These are phyloP conservation scores for Paraurostyla sp. DNA, from an alignment of 73 alveolate species.

Conservation along the genomic window DNA sequence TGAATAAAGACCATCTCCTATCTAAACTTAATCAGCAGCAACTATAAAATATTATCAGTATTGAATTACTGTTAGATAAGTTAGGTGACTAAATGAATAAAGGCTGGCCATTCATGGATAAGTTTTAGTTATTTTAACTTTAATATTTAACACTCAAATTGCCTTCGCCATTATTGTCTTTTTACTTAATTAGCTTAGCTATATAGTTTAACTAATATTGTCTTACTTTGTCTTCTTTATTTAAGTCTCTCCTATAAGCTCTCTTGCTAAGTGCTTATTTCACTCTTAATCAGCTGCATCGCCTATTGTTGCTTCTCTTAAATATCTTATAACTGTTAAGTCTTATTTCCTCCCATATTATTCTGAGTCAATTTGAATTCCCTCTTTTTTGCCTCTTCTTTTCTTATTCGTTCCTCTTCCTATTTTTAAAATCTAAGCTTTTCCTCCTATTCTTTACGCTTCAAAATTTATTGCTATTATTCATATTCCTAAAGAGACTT, in stretches of 20 bases:
- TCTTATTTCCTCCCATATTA: conserved; percentile 5
- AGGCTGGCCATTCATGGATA: not conserved
- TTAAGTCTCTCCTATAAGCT: conserved; percentile 21
- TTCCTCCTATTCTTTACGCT: not conserved
- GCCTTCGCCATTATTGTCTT: not conserved
- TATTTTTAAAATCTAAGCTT: not conserved
- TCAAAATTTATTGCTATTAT: not conserved
- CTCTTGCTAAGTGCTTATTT: not conserved
- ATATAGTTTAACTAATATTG: too few species aligned
- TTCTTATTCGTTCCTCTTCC: not conserved
- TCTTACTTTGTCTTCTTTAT: not conserved
- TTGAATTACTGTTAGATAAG: conserved; percentile 7
- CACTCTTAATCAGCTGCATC: conserved; percentile 22
- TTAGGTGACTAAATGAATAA: not conserved
- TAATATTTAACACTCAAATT: not conserved
- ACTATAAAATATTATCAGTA: not conserved
- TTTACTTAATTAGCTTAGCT: not conserved
- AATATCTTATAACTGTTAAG: not conserved
- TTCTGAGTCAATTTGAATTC: not conserved
- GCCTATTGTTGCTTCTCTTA: conserved; percentile 37
- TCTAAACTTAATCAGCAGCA: not conserved
- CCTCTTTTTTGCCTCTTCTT: too few species aligned
- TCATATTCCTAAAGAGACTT: conserved; percentile 12
- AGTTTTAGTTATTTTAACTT: not conserved
- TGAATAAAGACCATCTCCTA: too few species aligned